These are phyloP conservation scores for Penicillium waksmanii DNA, from an alignment of 495 filamentous ascomycete species.

Conservation along the genomic window DNA sequence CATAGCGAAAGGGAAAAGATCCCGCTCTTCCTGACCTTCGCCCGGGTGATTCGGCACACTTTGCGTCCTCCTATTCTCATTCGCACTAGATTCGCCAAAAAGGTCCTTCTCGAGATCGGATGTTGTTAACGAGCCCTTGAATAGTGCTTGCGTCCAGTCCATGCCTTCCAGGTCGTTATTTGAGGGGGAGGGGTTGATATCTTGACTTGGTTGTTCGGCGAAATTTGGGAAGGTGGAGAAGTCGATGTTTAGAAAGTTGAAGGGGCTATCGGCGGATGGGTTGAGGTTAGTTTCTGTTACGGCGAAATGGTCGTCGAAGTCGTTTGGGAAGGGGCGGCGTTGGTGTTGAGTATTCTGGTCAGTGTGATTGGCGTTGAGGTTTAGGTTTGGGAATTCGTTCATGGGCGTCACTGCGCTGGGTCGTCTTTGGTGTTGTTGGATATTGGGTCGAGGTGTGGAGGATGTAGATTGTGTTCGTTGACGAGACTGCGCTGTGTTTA, in stretches of 20 bases:
- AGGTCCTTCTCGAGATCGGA: conserved; percentile 6
- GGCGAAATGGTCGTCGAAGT: conserved; percentile 36
- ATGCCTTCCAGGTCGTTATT: conserved; percentile 26
- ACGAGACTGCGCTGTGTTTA: not conserved
- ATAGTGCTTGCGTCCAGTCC: conserved; percentile 44
- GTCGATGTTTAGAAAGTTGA: conserved; percentile 31
- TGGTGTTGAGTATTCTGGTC: not conserved
- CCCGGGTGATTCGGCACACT: conserved; percentile 11
- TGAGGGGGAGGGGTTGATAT: conserved; percentile 16
- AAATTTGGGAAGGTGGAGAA: conserved; percentile 33
- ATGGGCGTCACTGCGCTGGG: not conserved
- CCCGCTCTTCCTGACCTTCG: conserved; percentile 17
- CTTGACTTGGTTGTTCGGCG: conserved; percentile 8
- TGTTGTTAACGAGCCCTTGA: conserved; percentile 29
- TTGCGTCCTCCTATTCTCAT: conserved; percentile 1
- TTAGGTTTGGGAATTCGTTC: conserved; percentile 1
- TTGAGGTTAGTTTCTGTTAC: conserved; percentile 12
- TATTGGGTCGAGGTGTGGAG: not conserved
- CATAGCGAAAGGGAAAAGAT: conserved; percentile 35
- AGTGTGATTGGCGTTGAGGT: conserved; percentile 7
- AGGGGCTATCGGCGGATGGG: conserved; percentile 21
- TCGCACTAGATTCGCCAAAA: not conserved
- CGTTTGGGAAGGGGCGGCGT: conserved; percentile 28
- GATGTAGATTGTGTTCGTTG: not conserved
- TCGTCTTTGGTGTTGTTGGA: conserved; percentile 7